Percentiles rank a stretch among this genome's conserved stretches.
Evolutionary conservation across 805 yeast genomes (phyloP).

Genomic region (Cyberlindnera americana): DNA sequence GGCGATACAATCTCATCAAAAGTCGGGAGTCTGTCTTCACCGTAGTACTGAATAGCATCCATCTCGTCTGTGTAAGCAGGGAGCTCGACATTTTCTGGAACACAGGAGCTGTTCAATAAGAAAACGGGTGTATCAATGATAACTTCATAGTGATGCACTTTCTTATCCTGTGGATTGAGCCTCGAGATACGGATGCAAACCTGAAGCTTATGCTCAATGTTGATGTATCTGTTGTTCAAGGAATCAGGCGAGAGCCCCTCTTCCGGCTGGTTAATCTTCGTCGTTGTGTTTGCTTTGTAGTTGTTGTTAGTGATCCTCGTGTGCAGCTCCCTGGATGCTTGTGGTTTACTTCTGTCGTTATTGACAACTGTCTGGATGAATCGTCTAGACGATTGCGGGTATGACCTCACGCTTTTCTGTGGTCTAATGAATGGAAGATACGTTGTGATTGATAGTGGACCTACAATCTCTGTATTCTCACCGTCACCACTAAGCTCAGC

Average conservation of each 20-base stretch:
- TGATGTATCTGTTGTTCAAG: slow-evolving; percentile 57
- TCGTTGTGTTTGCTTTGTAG: slow-evolving; percentile 6
- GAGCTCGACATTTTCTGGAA: slow-evolving; percentile 33
- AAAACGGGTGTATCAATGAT: slow-evolving; percentile 74
- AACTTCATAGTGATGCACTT: slow-evolving; percentile 73
- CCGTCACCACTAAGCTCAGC: slow-evolving; percentile 23
- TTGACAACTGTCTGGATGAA: slow-evolving; percentile 9
- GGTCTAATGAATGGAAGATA: slow-evolving; percentile 24
- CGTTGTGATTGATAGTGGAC: slow-evolving; percentile 17
- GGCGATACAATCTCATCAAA: slow-evolving; percentile 66
- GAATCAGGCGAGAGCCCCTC: slow-evolving; percentile 45
- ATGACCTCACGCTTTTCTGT: slow-evolving; percentile 5
- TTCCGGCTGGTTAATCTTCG: slow-evolving; percentile 16
- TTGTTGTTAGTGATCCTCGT: slow-evolving; percentile 16
- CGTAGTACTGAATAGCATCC: slow-evolving; percentile 1
- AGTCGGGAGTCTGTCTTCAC: slow-evolving; percentile 43
- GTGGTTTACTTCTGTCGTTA: slow-evolving; percentile 10
- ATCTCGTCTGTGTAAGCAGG: slow-evolving; percentile 32
- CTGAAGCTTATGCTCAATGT: slow-evolving; percentile 65
- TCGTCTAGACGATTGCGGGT: slow-evolving; percentile 8
- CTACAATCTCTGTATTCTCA: slow-evolving; percentile 22
- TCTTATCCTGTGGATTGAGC: slow-evolving; percentile 45
- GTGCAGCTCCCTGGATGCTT: slow-evolving; percentile 8
- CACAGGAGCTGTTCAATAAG: slow-evolving; percentile 43
- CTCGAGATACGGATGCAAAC: slow-evolving; percentile 65